These are phyloP conservation scores for Agaricus subrufescens DNA, from an alignment of 768 basidiomycete genomes.

Conservation along the genomic window DNA sequence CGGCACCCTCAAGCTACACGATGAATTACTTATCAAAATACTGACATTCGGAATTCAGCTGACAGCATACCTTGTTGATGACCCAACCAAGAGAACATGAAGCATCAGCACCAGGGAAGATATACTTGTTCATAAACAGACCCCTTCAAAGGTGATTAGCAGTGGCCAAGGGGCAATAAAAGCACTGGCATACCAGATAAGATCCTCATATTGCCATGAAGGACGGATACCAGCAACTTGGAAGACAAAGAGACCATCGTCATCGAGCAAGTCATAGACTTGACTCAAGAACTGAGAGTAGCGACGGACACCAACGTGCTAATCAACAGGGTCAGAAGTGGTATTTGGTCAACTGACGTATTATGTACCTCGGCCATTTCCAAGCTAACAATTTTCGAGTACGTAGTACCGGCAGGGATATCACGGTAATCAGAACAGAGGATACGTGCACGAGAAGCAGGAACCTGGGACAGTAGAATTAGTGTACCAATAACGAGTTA, in stretches of 20 bases:
- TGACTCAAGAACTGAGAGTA: slow-evolving; percentile 87
- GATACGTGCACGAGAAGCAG: slow-evolving; percentile 76
- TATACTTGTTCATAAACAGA: slow-evolving; percentile 96
- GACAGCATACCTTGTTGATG: slow-evolving; percentile 45
- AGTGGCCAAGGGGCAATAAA: neutral
- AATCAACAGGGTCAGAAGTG: neutral
- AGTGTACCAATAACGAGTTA: neutral
- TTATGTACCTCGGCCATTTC: slow-evolving; percentile 90
- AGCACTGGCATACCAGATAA: slow-evolving; percentile 65
- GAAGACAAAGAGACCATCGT: slow-evolving; percentile 91
- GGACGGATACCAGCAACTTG: slow-evolving; percentile 98
- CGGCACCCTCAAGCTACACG: slow-evolving; percentile 77
- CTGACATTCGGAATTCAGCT: neutral
- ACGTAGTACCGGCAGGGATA: slow-evolving; percentile 74
- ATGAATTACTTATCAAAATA: neutral
- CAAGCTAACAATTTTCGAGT: slow-evolving; percentile 90
- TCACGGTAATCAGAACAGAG: slow-evolving; percentile 93
- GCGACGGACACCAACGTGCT: slow-evolving; percentile 94
- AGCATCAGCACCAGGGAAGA: slow-evolving; percentile 99
- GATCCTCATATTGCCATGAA: slow-evolving; percentile 97
- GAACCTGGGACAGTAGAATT: slow-evolving; percentile 23
- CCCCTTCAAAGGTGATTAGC: slow-evolving; percentile 46
- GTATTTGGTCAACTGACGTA: neutral
- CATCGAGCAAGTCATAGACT: slow-evolving; percentile 89
- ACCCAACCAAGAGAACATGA: slow-evolving; percentile 96